Evolutionary conservation across 176 grass and related monocot genomes (phyloP).

Genomic region (Ananas comosus): DNA sequence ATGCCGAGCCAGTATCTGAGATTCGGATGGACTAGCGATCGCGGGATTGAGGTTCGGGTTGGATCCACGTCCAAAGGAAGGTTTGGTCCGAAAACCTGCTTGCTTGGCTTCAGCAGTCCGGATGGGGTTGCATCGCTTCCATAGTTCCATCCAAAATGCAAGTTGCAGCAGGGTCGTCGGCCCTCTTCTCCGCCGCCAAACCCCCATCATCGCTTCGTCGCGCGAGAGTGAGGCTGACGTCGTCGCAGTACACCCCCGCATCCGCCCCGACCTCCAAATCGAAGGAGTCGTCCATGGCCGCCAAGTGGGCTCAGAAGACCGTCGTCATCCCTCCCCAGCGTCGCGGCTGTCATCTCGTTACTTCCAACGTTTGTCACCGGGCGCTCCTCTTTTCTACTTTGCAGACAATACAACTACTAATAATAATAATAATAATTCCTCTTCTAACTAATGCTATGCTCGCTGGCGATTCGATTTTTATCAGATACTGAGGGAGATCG

Average conservation of each 20-base stretch:
- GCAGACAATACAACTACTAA: too few relatives aligned
- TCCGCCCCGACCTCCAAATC: conserved; percentile 20
- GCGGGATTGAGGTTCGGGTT: too few relatives aligned
- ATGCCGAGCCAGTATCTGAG: too few relatives aligned
- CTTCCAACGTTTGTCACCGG: conserved; percentile 29
- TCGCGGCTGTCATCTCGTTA: conserved; percentile 93
- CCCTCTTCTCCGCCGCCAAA: conserved; percentile 1
- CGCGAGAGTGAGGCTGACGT: not conserved
- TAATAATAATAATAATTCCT: not conserved
- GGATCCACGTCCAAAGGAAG: too few relatives aligned
- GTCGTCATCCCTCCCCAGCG: conserved; percentile 71
- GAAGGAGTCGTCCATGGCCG: conserved; percentile 26
- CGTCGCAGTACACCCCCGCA: conserved; percentile 37
- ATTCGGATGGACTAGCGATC: too few relatives aligned
- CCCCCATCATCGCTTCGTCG: not conserved
- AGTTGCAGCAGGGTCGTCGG: not conserved
- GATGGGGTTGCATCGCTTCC: too few relatives aligned
- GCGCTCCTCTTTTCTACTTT: not conserved
- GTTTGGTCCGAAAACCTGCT: too few relatives aligned
- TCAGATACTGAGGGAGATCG: conserved; percentile 71
- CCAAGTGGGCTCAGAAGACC: conserved; percentile 84
- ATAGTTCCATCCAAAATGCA: not conserved
- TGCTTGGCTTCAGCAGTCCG: too few relatives aligned
- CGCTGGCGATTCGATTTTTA: not conserved
- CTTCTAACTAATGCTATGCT: not conserved